Evolutionary conservation across 805 yeast species (phyloP).

Genomic region (Schwanniomyces pseudopolymorphus): DNA sequence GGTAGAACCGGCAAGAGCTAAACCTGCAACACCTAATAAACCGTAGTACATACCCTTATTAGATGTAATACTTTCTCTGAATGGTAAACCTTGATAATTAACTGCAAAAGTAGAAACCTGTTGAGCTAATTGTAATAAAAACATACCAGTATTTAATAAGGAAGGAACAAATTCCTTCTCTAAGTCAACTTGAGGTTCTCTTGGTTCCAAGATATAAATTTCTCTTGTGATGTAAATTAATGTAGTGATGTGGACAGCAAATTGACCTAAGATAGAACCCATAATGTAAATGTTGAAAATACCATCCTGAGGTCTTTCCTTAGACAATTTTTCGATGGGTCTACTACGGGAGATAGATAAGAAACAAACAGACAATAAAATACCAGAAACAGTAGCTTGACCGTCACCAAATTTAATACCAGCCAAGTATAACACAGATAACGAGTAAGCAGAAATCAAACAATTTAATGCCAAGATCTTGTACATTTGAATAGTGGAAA

Average conservation of each 20-base stretch:
- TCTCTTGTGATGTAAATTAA: slow-evolving; percentile 80
- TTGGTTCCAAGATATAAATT: slow-evolving; percentile 86
- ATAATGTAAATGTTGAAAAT: slow-evolving; percentile 92
- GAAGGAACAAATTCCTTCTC: slow-evolving; percentile 90
- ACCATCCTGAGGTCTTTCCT: slow-evolving; percentile 96
- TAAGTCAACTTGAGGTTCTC: slow-evolving; percentile 84
- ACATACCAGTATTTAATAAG: slow-evolving; percentile 92
- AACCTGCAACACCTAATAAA: slow-evolving; percentile 80
- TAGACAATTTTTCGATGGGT: slow-evolving; percentile 83
- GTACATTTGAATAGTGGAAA: slow-evolving; percentile 98
- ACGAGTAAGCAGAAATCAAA: slow-evolving; percentile 92
- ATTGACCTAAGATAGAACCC: slow-evolving; percentile 97
- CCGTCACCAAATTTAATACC: slow-evolving; percentile 98
- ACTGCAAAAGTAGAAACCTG: slow-evolving; percentile 98
- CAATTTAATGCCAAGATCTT: slow-evolving; percentile 96
- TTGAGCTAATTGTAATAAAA: slow-evolving; percentile 89
- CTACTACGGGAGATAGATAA: slow-evolving; percentile 92
- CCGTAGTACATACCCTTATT: slow-evolving; percentile 98
- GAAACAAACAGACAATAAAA: slow-evolving; percentile 90
- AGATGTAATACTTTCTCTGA: slow-evolving; percentile 84
- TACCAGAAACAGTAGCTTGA: slow-evolving; percentile 95
- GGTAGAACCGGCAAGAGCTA: slow-evolving; percentile 89
- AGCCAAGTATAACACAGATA: slow-evolving; percentile 90
- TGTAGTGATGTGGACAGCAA: slow-evolving; percentile 85
- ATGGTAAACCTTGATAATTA: slow-evolving; percentile 95